Evolutionary conservation across 306 rosid species (phyloP), one percentile per base, ranked within the genome.

Genomic region (Vigna hirtella): DNA sequence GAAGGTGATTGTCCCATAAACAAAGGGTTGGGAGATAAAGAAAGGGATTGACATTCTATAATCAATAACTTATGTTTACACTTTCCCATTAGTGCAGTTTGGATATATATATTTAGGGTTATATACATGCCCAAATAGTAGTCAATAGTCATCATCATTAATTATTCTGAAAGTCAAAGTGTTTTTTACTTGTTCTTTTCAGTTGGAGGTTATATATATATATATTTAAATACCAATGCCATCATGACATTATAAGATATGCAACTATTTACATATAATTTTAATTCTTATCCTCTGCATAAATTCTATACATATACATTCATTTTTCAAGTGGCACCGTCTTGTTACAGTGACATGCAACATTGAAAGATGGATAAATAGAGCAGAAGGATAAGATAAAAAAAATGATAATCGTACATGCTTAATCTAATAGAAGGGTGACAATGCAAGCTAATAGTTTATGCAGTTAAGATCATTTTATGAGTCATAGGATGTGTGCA

Each of bases 401-500:
- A 9, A 52, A 18, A 50, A 14, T 51, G 0, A 12, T 26, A 2
- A 34, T 7, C 28, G 52, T 20, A 22, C 26, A 20, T 30, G 24
- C 40, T 50, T 75, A 43, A 45, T 58, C 17, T 20, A n/a, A 66
- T 73, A 4, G 22, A 10, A 45, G 28, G 51, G 32, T 69, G 68
- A 42, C 55, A 14, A 40, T 22, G 64, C 58, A 18, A 52, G 22
- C 28, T 71, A 43, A 70, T 65, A 76, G 20, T 71, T 77, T 57
- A 56, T 24, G 9, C 38, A 57, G 66, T 72, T 56, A 7, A 45
- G 9, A 32, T 62, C 14, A 53, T 52, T 82, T 64, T 77, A 58
- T 59, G 77, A 66, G 47, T 55, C 38, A n/a, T 40, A 13, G 72
- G 30, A 72, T 82, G 63, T 73, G 70, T 78, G 86, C 73, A 40